Base-by-base conservation (phyloP, 1,139 yeast species). In the Geotrichum phurueaensis region DNA sequence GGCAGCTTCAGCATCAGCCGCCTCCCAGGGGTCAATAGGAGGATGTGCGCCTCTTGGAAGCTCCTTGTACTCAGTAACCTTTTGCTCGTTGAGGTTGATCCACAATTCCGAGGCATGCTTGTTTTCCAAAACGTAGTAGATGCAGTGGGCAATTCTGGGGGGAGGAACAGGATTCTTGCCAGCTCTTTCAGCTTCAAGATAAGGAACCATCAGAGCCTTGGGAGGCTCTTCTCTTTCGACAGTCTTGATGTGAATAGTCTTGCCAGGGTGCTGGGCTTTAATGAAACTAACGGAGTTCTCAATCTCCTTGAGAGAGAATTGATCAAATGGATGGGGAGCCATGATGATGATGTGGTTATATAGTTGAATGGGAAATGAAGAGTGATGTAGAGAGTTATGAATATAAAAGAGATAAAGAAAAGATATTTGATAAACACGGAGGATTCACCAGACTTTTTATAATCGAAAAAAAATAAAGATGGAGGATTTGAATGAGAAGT, bases 221-320 rank as follows among this genome's bases (percentile, higher is more conserved):
- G 96, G 95, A 45, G 96, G 96, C 71, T 89, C 96, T 61, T 84
- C 73, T 69, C 84, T 81, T 70, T 87, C 94, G 61, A 88, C 78
- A 70, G 84, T 89, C 67, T 85, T 83, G 75, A 89, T 86, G 74
- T 86, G 92, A 56, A 88, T 74, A 61, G 70, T 66, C 66, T 77
- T 78, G 39, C 83, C 85, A 50, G 77, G 69, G 69, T 79, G 82
- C 62, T 79, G 70, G 53, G 74, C 71, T 71, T 78, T 81, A 63
- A 85, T 74, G 50, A 82, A 72, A 47, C 69, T 68, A 25, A 89
- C 76, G 51, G 92, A 85, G 65, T 79, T 74, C 71, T 81, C 79
- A 69, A 87, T 76, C 77, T 89, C 96, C 61, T 74, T 80, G 64
- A 84, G 87, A 58, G 82, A 79, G 66, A 86, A 85, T 61, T 88